A percentile compares a stretch with the other conserved stretches of the same genome.
phyloP scores from a whole-genome alignment of 352 stramenopile species.

The Globisporangium iwayamae region DNA sequence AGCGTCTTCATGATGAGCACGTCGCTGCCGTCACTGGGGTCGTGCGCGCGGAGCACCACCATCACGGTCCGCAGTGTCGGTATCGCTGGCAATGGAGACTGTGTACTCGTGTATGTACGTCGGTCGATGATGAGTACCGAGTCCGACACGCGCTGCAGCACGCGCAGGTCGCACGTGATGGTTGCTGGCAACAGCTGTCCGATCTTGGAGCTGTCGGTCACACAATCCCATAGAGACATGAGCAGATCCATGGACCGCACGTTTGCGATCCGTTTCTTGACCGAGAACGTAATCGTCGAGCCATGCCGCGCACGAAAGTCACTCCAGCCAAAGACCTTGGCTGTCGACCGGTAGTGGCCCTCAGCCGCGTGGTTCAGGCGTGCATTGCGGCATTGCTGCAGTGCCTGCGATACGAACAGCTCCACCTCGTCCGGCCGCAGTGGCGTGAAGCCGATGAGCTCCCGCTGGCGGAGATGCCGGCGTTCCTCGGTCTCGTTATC shows the following conservation, averaged over 20 bases:
- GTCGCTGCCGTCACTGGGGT: conserved; percentile 23
- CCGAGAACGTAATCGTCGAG: conserved; percentile 45
- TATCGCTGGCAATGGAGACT: background rate
- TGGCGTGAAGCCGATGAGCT: conserved; percentile 30
- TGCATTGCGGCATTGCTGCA: conserved; percentile 31
- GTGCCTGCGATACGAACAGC: conserved; percentile 23
- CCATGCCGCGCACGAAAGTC: conserved; percentile 36
- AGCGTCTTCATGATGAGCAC: conserved; percentile 62
- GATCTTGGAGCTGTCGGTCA: conserved; percentile 32
- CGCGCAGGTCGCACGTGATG: conserved; percentile 35
- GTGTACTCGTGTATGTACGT: conserved; percentile 24
- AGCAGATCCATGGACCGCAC: conserved; percentile 24
- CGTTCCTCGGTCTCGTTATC: conserved; percentile 14
- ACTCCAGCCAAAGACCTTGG: conserved; percentile 46
- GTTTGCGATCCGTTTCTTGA: conserved; percentile 38
- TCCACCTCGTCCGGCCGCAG: conserved; percentile 32
- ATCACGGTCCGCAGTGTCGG: conserved; percentile 47
- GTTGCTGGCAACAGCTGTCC: conserved; percentile 30
- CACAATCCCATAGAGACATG: conserved; percentile 33
- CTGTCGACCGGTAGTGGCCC: conserved; percentile 23
- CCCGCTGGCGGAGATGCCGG: conserved; percentile 12
- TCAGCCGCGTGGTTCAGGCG: conserved; percentile 30
- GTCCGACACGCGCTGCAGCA: conserved; percentile 41
- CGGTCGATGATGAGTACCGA: conserved; percentile 48
- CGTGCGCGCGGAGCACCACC: conserved; percentile 30